Evolutionary conservation across 148 eudicot species (phyloP).

Genomic region (Heliamphora exappendiculata): DNA sequence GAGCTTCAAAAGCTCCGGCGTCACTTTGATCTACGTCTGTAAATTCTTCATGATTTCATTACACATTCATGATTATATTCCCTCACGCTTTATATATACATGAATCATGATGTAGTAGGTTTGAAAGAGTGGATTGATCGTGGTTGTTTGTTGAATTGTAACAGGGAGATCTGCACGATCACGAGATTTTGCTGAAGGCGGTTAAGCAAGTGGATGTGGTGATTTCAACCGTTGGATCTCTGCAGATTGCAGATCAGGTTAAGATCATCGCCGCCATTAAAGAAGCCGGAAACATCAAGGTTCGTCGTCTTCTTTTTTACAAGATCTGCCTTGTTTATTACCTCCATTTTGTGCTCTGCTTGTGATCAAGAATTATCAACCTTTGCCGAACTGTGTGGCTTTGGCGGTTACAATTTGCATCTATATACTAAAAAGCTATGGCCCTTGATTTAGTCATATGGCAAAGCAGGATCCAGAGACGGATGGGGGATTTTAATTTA

Average conservation of each 20-base stretch:
- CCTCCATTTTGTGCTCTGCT: not conserved
- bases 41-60: not conserved
- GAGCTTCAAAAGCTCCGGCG: conserved; percentile 36
- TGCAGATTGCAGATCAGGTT: conserved; percentile 13
- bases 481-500: not conserved
- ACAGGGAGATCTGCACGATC: conserved; percentile 23
- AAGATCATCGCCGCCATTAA: conserved; percentile 25
- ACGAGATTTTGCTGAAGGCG: conserved; percentile 25
- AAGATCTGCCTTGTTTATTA: not conserved
- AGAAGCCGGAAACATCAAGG: conserved; percentile 25
- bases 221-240: conserved; percentile 18
- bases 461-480: not conserved
- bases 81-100: not conserved
- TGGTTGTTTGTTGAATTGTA: not conserved
- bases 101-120: not conserved
- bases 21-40: conserved; percentile 35
- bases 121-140: not conserved
- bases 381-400: not conserved
- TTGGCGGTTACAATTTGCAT: not conserved
- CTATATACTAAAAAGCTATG: too few relatives aligned
- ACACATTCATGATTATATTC: not conserved
- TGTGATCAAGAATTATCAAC: not conserved
- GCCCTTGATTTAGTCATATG: too few relatives aligned
- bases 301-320: not conserved
- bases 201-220: conserved; percentile 26